Base-by-base conservation (phyloP, 2,329 filamentous ascomycete genomes). In the Hymenoscyphus repandus region DNA sequence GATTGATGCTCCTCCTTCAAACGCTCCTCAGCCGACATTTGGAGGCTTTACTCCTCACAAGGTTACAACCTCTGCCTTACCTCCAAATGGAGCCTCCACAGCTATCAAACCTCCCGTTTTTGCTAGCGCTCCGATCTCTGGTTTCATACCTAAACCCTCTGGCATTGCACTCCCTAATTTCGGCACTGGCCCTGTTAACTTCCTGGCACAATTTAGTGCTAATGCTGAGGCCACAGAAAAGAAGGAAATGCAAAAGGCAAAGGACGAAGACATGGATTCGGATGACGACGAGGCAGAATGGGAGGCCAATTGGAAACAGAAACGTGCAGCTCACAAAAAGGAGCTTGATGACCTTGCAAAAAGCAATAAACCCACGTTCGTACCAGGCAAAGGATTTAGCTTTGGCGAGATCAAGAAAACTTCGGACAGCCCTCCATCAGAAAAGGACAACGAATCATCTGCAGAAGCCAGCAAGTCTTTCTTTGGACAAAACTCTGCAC, bases 401-500 rank as follows among this genome's bases (percentile, higher is more conserved):
- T 54, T 56, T 48, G 55, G 42, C 2, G 22, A 49, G 18, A 37
- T 37, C 11, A 22, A 32, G n/a, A 40, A 50, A 37, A 18, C 20
- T 32, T 31, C 36, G 37, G 22, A 38, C n/a, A 12, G 13, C 5
- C 5, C 12, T 30, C 22, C 48, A 33, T 33, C 49, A 15, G 30
- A 42, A 10, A 52, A 57, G 30, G 6, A 44, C 27, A 11, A 47
- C 18, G 17, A 38, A 30, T 43, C 40, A 3, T 10, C 13, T 7
- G 38, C 20, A 6, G 32, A n/a, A 12, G 22, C 38, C 15, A 15
- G 45, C 18, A 57, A 48, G 18, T 20, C 57, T 12, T 39, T 58
- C 7, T 62, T 61, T 44, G 56, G 55, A 31, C 45, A 76, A 70
- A 52, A 68, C 63, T 34, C 69, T 65, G 30, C 70, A 65, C 22